Percentiles rank a stretch among this genome's conserved stretches.
These are phyloP conservation scores for Cryptomeria japonica DNA, from an alignment of 75 land plant species.

Conservation along the genomic window DNA sequence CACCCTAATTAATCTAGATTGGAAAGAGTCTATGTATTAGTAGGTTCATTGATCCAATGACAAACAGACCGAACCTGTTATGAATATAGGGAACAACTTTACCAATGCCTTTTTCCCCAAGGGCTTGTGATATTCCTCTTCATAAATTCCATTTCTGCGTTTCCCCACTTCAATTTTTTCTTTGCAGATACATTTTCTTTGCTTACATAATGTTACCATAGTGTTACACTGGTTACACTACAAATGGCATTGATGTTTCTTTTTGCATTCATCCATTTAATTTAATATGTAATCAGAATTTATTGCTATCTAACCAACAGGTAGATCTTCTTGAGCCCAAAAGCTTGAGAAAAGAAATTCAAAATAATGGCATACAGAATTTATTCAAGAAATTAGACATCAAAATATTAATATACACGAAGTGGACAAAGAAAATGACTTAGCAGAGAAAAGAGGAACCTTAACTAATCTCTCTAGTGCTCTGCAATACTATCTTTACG, in stretches of 20 bases:
- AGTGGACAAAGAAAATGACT: too few species aligned
- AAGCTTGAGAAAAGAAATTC: too few species aligned
- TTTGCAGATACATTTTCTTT: background rate
- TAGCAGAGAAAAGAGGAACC: too few species aligned
- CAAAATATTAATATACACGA: too few species aligned
- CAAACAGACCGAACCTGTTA: background rate
- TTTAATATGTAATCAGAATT: too few species aligned
- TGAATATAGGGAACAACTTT: background rate
- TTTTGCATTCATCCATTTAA: background rate
- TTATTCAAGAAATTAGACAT: too few species aligned
- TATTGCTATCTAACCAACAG: too few species aligned
- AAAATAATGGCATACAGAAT: too few species aligned
- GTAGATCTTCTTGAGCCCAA: too few species aligned
- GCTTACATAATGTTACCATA: background rate
- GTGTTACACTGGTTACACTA: background rate
- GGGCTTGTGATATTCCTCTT: background rate
- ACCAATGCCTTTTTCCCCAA: background rate
- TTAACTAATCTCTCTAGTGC: too few species aligned
- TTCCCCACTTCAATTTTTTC: background rate
- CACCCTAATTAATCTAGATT: background rate
- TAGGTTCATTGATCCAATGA: background rate
- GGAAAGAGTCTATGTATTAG: background rate
- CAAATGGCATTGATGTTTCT: conserved; percentile 5
- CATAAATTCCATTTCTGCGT: background rate
- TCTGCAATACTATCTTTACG: too few species aligned